Conservation (phyloP, 2,329 filamentous ascomycete species). For the Arthrobotrys iridis region DNA sequence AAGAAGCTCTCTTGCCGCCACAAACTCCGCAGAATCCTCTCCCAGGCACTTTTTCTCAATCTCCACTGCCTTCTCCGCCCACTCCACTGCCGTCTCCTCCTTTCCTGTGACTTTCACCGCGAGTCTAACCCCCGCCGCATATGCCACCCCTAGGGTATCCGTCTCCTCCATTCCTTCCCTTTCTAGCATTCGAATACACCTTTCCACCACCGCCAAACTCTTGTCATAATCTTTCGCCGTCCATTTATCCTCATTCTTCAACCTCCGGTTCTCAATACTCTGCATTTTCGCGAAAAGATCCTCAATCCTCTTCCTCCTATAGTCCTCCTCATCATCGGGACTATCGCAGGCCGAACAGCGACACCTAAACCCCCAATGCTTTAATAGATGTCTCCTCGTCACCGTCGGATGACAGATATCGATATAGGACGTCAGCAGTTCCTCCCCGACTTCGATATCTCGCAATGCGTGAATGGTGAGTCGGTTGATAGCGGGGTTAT, state of each 20-base stretch:
- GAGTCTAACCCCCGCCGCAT: conserved; percentile 11
- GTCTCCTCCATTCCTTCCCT: conserved; percentile 50
- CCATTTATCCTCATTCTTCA: conserved; percentile 8
- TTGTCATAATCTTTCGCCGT: conserved; percentile 8
- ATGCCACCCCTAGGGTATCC: conserved; percentile 33
- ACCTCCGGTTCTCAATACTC: conserved; percentile 14
- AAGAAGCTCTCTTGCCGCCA: conserved; percentile 12
- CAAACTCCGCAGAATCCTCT: conserved; percentile 40
- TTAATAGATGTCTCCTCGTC: conserved; percentile 3
- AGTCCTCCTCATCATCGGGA: conserved; percentile 31
- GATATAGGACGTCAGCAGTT: conserved; percentile 58
- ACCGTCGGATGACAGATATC: conserved; percentile 51
- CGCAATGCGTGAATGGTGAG: conserved; percentile 57
- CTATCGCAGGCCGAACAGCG: conserved; percentile 31
- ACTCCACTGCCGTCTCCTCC: conserved; percentile 23
- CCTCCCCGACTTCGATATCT: conserved; percentile 57
- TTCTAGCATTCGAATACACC: conserved; percentile 22
- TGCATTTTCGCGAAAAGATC: conserved; percentile 19
- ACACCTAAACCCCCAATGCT: conserved; percentile 48
- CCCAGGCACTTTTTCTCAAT: conserved; percentile 45
- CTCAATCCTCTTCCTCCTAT: conserved; percentile 30
- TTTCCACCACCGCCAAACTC: conserved; percentile 8
- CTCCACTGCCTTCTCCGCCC: conserved; percentile 37
- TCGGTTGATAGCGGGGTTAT: conserved; percentile 55
- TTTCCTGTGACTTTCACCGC: background rate